Percentiles rank a stretch among this genome's conserved stretches.
phyloP scores from a whole-genome alignment of 2,329 filamentous ascomycete genomes.

The Botrytis porri region DNA sequence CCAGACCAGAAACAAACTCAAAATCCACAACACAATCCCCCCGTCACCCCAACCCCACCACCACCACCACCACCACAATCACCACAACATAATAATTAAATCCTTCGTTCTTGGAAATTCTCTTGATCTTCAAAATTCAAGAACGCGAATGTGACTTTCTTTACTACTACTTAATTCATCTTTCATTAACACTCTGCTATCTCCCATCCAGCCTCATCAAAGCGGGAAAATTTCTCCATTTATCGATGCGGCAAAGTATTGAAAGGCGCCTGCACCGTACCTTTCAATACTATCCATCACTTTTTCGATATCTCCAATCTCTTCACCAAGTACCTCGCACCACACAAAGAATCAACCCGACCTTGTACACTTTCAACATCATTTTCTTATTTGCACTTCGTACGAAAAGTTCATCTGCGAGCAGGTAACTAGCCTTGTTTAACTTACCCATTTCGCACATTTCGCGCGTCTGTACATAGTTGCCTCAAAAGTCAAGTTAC shows the following conservation, averaged over 20 bases:
- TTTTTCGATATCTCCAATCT: conserved; percentile 31
- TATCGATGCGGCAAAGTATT: conserved; percentile 21
- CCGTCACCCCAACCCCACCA: conserved; percentile 3
- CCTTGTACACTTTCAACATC: conserved; percentile 14
- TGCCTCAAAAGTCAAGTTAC: conserved; percentile 13
- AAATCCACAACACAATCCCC: not conserved
- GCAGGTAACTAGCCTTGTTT: conserved; percentile 18
- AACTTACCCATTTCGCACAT: conserved; percentile 22
- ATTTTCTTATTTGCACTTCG: not conserved
- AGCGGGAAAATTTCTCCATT: not conserved
- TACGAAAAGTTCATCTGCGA: conserved; percentile 17
- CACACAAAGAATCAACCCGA: conserved; percentile 8
- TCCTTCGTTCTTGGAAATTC: conserved; percentile 4
- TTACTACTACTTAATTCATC: conserved; percentile 13
- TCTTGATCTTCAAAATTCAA: not conserved
- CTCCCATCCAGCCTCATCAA: conserved; percentile 23
- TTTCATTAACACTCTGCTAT: conserved; percentile 26
- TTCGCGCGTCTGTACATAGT: conserved; percentile 22
- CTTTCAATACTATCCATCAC: conserved; percentile 24
- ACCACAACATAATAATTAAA: conserved; percentile 6
- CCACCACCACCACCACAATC: conserved; percentile 16
- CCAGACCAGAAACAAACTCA: not conserved
- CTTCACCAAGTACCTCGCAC: conserved; percentile 17
- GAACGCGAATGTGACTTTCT: not conserved
- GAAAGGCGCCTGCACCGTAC: conserved; percentile 40